phyloP scores from a whole-genome alignment of 306 rosid species.

The Delonix regia region DNA sequence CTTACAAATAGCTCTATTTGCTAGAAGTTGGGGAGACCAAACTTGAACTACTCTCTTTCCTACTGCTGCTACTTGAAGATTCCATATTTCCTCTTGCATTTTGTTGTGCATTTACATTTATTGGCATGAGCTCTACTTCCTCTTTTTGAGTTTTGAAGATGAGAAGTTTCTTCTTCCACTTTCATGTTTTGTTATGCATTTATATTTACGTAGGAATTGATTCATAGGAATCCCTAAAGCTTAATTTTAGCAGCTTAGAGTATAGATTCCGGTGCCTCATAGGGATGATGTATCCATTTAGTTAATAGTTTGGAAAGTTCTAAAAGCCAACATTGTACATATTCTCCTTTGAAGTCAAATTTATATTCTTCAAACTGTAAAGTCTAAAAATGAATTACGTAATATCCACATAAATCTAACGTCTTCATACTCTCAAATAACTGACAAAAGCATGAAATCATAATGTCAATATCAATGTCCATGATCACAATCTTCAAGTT shows the following conservation, averaged over 20 bases:
- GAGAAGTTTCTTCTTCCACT: conserved; percentile 68
- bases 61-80: conserved; percentile 66
- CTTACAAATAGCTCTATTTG: conserved; percentile 73
- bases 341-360: conserved; percentile 86
- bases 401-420: conserved; percentile 21
- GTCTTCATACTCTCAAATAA: conserved; percentile 35
- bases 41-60: conserved; percentile 93
- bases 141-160: conserved; percentile 46
- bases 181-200: conserved; percentile 74
- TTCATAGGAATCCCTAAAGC: conserved; percentile 86
- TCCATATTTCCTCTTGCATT: conserved; percentile 55
- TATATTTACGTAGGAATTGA: conserved; percentile 84
- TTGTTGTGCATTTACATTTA: conserved; percentile 53
- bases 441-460: conserved; percentile 5
- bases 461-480: conserved; percentile 11
- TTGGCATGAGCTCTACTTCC: conserved; percentile 78
- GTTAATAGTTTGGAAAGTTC: conserved; percentile 90
- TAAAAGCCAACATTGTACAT: conserved; percentile 95
- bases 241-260: conserved; percentile 95
- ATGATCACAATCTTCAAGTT: conserved; percentile 6
- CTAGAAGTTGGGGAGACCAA: conserved; percentile 87
- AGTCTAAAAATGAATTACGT: conserved; percentile 36
- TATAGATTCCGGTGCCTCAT: conserved; percentile 89
- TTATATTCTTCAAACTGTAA: conserved; percentile 87
- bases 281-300: conserved; percentile 97